A percentile compares a stretch with the other conserved stretches of the same genome.
These are phyloP conservation scores for Lepidium campestre DNA, from an alignment of 441 rosid species.

Conservation along the genomic window DNA sequence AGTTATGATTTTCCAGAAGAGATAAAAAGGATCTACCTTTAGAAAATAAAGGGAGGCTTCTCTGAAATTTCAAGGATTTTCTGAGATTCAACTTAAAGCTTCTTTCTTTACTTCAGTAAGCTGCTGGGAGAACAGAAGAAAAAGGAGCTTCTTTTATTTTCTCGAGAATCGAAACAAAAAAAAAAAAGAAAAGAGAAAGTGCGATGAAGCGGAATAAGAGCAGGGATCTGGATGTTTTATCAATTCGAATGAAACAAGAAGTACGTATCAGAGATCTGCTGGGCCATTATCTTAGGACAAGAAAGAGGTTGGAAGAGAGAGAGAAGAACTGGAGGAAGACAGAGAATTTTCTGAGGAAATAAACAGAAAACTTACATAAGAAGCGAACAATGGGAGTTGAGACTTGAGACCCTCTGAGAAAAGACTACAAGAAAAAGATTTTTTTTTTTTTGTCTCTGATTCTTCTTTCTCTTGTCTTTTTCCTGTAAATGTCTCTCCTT, in stretches of 20 bases:
- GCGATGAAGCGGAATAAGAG: not conserved
- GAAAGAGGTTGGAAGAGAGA: not conserved
- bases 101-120: not conserved
- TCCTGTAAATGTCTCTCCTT: constrained; percentile 9
- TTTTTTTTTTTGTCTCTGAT: constrained; percentile 7
- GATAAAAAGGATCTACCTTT: constrained; percentile 16
- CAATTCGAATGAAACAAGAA: not conserved
- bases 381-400: constrained; percentile 13
- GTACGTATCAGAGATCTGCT: constrained; percentile 10
- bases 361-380: constrained; percentile 8
- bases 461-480: constrained; percentile 18
- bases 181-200: not conserved
- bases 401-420: not conserved
- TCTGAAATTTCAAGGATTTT: not conserved
- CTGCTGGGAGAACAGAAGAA: constrained; percentile 7
- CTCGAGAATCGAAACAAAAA: constrained; percentile 5
- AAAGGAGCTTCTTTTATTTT: not conserved
- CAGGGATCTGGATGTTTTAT: not conserved
- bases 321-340: not conserved
- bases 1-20: not conserved
- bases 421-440: not conserved
- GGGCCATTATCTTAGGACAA: constrained; percentile 6
- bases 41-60: not conserved
- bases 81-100: constrained; percentile 15
- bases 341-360: not conserved